Percentiles rank a stretch among this genome's conserved stretches.
Evolutionary conservation across 305 asterid species (phyloP).

Genomic region (Fraxinus sp.): DNA sequence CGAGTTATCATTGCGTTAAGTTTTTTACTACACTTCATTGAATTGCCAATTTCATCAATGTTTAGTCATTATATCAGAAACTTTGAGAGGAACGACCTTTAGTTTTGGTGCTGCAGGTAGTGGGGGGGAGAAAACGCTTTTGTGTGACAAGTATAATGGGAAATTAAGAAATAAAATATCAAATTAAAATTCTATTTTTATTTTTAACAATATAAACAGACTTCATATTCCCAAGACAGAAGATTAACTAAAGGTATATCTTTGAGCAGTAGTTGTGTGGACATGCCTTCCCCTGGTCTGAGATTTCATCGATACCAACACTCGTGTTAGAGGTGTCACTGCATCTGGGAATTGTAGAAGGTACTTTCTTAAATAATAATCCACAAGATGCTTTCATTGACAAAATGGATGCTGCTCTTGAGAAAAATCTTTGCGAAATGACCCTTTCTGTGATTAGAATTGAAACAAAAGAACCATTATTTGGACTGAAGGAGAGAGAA

Average conservation of each 20-base stretch:
- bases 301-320: conserved; percentile 46
- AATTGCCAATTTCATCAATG: background rate
- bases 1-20: background rate
- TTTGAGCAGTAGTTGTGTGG: conserved; percentile 7
- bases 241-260: background rate
- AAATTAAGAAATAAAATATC: background rate
- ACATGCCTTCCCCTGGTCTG: conserved; percentile 53
- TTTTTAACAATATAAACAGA: background rate
- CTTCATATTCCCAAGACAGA: background rate
- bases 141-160: background rate
- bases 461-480: conserved; percentile 12
- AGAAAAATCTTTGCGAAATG: conserved; percentile 22
- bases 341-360: conserved; percentile 45
- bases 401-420: conserved; percentile 25
- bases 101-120: background rate
- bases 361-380: conserved; percentile 34
- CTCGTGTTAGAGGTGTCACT: conserved; percentile 43
- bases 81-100: background rate
- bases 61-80: background rate
- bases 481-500: background rate
- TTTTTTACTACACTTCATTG: background rate
- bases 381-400: conserved; percentile 31
- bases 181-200: background rate
- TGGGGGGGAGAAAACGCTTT: background rate
- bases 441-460: conserved; percentile 41